Evolutionary conservation across 2,329 filamentous ascomycete species (phyloP), one percentile per base, ranked within the genome.

Genomic region (Colletotrichum limetticola): DNA sequence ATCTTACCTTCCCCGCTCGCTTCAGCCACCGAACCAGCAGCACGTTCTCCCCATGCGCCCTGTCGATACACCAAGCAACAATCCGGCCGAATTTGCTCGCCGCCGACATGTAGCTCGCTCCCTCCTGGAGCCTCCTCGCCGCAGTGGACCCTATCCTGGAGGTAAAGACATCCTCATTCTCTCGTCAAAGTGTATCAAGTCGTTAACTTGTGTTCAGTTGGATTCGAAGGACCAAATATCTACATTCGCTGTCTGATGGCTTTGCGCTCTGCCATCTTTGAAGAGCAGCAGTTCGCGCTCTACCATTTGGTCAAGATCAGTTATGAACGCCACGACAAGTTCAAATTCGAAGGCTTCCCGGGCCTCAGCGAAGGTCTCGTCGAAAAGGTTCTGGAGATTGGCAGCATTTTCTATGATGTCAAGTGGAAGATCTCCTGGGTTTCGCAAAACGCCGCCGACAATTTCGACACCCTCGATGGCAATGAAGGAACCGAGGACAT

Each of bases 301-400:
- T 95, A 97, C 78, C 96, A 98, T 78, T 85, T 98, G 4, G 95
- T 98, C 72, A 97, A 98, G 80, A 98, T 98, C 32, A 98, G 95
- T 0, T 97, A 93, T 79, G 95, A 98, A 82, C 91, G 95, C 56
- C 96, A 96, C 58, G 97, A 98, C 80, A 98, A 98, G 82, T 98
- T 97, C 83, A 93, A 94, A 74, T 98, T 98, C 76, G 95, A 97
- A 77, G 94, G 94, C 5, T 98, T 98, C 77, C 93, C 94, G 1
- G 92, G 94, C 11, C 88, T 99, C 32, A 94, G 95, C 0, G 97
- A 98, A 82, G 94, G 94, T 3, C 88, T 99, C 11, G 91, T 97
- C 68, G 93, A 95, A 74, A 97, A 97, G 79, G 92, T 93, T 2
- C 86, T 98, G 62, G 91, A 95, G 74, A 89, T 97, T 53, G 93